A percentile compares a stretch with the other conserved stretches of the same genome.
Evolutionary conservation across 306 rosid genomes (phyloP).

Genomic region (Lablab purpureus): DNA sequence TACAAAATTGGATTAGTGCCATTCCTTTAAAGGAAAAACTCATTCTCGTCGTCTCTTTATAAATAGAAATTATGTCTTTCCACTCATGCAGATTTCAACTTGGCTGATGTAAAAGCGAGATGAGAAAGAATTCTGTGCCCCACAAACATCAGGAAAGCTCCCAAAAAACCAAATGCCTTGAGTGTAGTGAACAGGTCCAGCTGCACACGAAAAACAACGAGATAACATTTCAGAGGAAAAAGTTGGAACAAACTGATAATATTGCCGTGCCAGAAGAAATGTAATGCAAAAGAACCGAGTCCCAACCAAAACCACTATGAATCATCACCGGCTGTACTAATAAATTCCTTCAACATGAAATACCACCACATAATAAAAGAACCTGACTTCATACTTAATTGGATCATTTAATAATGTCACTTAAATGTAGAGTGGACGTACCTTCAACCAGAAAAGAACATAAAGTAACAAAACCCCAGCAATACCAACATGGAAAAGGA

Average conservation of each 20-base stretch:
- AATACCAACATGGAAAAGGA: conserved; percentile 79
- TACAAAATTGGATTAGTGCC: conserved; percentile 60
- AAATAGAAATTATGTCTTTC: conserved; percentile 41
- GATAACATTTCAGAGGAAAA: background rate
- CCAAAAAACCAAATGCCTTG: conserved; percentile 76
- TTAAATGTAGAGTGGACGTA: conserved; percentile 45
- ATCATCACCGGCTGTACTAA: background rate
- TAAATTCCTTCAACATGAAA: background rate
- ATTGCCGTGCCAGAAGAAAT: conserved; percentile 16
- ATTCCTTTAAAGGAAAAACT: conserved; percentile 35
- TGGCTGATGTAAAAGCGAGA: conserved; percentile 77
- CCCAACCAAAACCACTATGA: background rate
- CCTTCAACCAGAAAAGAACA: conserved; percentile 95
- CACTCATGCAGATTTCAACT: conserved; percentile 89
- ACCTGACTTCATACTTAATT: conserved; percentile 24
- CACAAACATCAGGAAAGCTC: conserved; percentile 73
- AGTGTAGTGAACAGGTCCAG: conserved; percentile 93
- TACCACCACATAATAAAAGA: background rate
- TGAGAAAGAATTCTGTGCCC: conserved; percentile 92
- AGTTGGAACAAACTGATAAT: conserved; percentile 5
- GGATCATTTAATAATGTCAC: background rate
- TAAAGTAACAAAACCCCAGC: conserved; percentile 86
- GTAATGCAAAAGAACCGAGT: background rate
- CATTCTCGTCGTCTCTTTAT: conserved; percentile 32
- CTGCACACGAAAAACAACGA: conserved; percentile 58